phyloP scores from a whole-genome alignment of 352 stramenopile genomes.

The Pythium phragmiticola region DNA sequence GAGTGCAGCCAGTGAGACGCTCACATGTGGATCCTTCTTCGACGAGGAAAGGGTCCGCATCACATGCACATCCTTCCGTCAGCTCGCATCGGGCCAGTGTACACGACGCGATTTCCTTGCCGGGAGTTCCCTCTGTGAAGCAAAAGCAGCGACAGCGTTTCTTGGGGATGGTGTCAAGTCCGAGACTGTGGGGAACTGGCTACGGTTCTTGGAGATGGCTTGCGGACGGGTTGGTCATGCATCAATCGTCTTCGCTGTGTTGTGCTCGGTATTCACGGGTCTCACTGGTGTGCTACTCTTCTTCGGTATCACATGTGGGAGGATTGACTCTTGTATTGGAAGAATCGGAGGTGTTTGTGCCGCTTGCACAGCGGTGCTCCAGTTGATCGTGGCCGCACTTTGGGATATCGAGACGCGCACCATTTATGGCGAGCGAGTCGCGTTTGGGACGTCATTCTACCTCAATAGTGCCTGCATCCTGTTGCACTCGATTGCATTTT shows the following conservation, averaged over 20 bases:
- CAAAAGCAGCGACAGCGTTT: slow-evolving; percentile 31
- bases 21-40: slow-evolving; percentile 28
- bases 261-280: slow-evolving; percentile 27
- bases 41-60: slow-evolving; percentile 22
- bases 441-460: slow-evolving; percentile 52
- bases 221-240: slow-evolving; percentile 37
- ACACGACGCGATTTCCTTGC: slow-evolving; percentile 12
- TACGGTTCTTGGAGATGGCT: slow-evolving; percentile 41
- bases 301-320: slow-evolving; percentile 44
- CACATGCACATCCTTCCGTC: slow-evolving; percentile 26
- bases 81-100: slow-evolving; percentile 25
- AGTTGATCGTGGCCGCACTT: slow-evolving; percentile 36
- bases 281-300: slow-evolving; percentile 34
- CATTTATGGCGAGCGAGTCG: slow-evolving; percentile 29
- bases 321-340: slow-evolving; percentile 40
- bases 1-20: slow-evolving; percentile 16
- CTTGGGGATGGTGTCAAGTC: slow-evolving; percentile 22
- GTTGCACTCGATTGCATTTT: slow-evolving; percentile 30
- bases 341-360: slow-evolving; percentile 32
- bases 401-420: slow-evolving; percentile 42
- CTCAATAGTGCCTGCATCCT: slow-evolving; percentile 37
- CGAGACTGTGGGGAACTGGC: slow-evolving; percentile 30
- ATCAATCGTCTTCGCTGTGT: slow-evolving; percentile 29
- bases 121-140: slow-evolving; percentile 18
- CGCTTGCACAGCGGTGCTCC: slow-evolving; percentile 25